phyloP scores from a whole-genome alignment of 352 stramenopile species.

The Thraustotheca clavata region DNA sequence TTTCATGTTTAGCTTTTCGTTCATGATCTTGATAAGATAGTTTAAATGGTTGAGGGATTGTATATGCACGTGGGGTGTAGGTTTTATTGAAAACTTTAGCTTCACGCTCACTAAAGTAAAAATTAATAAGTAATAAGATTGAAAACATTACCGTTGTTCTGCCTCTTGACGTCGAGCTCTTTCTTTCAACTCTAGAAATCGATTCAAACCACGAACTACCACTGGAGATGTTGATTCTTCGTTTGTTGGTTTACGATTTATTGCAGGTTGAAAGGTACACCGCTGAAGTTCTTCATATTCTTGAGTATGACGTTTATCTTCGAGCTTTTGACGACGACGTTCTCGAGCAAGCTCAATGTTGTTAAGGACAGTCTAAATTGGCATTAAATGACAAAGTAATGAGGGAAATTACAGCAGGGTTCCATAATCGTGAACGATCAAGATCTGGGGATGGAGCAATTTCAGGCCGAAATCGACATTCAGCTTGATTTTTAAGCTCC shows the following conservation, averaged over 20 bases:
- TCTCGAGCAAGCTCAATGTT: conserved; percentile 52
- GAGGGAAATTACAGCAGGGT: conserved; percentile 27
- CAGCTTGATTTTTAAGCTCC: conserved; percentile 48
- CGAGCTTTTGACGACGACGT: conserved; percentile 45
- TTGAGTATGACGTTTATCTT: conserved; percentile 44
- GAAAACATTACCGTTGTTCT: conserved; percentile 30
- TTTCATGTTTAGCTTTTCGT: background rate
- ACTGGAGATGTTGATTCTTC: conserved; percentile 26
- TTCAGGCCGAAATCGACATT: conserved; percentile 62
- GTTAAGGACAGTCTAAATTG: conserved; percentile 53
- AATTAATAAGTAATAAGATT: background rate
- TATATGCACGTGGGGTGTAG: conserved; percentile 68
- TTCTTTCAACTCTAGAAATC: conserved; percentile 71
- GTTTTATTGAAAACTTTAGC: conserved; percentile 53
- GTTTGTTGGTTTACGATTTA: background rate
- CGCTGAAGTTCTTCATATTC: conserved; percentile 45
- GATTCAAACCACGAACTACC: conserved; percentile 64
- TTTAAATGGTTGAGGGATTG: conserved; percentile 64
- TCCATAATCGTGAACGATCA: conserved; percentile 21
- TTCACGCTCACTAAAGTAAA: conserved; percentile 34
- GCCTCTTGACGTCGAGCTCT: conserved; percentile 52
- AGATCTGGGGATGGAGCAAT: conserved; percentile 24
- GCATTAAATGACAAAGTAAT: background rate
- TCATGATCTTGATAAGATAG: conserved; percentile 28
- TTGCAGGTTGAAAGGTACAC: conserved; percentile 13